Base-by-base conservation (phyloP, 495 filamentous ascomycete species). In the Staphylotrichum longicolle region DNA sequence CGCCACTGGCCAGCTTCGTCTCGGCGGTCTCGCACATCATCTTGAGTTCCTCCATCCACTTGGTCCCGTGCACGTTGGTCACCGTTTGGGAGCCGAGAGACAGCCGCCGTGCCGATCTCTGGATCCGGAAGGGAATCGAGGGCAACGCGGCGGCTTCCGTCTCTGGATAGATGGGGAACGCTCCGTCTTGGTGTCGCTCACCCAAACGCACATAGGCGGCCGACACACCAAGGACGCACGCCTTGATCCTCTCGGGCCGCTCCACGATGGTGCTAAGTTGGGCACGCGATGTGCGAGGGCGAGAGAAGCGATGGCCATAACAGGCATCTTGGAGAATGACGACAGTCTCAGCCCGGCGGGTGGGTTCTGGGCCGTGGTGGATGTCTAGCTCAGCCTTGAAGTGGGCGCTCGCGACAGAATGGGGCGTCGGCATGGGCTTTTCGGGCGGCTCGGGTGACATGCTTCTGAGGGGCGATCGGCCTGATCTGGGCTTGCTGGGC, bases 21-120 rank as follows among this genome's bases (percentile, higher is more conserved):
- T 91, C 90, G 14, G 91, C 89, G 46, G 80, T 77, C 27, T 88
- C 81, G 71, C 92, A 96, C 90, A 96, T 92, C 7, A 76, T 72
- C 73, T 86, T 90, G 50, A 98, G 74, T 68, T 97, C 94, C 41
- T 89, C 84, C 92, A 97, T 96, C 92, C 91, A 96, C 60, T 88
- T 85, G 2, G 69, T 77, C 3, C 92, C 92, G 75, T 97, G 92
- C 0, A 96, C 90, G 71, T 89, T 87, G 7, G 87, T 90, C 7
- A 95, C 90, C 14, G 84, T 83, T 5, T 82, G 79, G 4, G 91
- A 88, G 7, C 75, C 82, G 2, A 96, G 75, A 10, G 86, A 66
- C 12, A 94, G 63, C 3, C 77, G 78, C 4, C 92, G 82, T 8
- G 75, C 72, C 1, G 90, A 92, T 74, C 89, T 91, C 45, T 85